Conservation (phyloP, 257 asterid genomes). For the Solanum bulbocastanum region DNA sequence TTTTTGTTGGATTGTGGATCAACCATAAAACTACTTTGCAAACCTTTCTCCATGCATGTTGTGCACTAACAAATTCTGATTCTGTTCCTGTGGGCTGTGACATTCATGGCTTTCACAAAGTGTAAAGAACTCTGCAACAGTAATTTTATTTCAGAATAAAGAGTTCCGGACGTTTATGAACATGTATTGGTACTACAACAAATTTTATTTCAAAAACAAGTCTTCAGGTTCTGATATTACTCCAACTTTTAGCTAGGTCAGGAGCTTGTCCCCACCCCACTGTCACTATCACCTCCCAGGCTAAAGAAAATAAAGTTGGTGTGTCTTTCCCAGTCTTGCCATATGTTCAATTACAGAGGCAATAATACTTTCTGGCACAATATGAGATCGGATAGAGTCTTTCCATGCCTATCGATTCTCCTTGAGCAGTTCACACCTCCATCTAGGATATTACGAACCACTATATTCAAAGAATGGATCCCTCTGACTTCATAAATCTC, state of each 20-base stretch:
- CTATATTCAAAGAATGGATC: conserved; percentile 60
- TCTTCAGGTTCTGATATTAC: background rate
- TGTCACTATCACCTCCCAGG: background rate
- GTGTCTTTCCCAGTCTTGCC: background rate
- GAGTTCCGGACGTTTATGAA: background rate
- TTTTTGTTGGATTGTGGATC: background rate
- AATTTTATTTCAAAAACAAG: background rate
- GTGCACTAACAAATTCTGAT: background rate
- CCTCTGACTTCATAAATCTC: conserved; percentile 88
- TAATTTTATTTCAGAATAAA: background rate
- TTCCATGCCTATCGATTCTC: conserved; percentile 92
- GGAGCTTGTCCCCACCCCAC: background rate
- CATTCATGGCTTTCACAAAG: background rate
- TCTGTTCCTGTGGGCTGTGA: background rate
- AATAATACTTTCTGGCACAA: conserved; percentile 57
- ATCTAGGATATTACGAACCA: conserved; percentile 74
- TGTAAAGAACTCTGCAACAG: background rate
- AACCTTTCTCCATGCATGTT: background rate
- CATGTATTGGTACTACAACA: background rate
- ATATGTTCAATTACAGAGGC: conserved; percentile 35
- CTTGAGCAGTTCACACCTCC: conserved; percentile 98
- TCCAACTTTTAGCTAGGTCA: background rate
- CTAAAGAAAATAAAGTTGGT: background rate
- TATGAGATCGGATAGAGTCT: conserved; percentile 67
- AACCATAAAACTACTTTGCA: background rate